A percentile compares a stretch with the other conserved stretches of the same genome.
phyloP scores from a whole-genome alignment of 805 yeast species.

The Ogataea nitratoaversa region DNA sequence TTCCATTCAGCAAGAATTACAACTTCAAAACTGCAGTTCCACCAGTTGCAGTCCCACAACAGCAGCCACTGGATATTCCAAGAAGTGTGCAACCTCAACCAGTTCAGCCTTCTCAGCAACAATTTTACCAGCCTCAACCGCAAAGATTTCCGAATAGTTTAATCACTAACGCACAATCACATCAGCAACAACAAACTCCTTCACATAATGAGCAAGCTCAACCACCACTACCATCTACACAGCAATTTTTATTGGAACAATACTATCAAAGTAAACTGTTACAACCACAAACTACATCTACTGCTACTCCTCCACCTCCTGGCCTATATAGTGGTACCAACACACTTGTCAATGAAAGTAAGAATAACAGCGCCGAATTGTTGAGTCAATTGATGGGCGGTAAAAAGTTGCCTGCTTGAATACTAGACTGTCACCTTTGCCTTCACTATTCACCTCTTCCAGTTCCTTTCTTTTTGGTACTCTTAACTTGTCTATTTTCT shows the following conservation, averaged over 20 bases:
- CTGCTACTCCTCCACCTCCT: slow-evolving; percentile 70
- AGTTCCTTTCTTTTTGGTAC: too few species aligned
- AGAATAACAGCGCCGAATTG: slow-evolving; percentile 52
- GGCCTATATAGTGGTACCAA: slow-evolving; percentile 43
- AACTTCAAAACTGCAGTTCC: slow-evolving; percentile 21
- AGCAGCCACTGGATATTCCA: slow-evolving; percentile 1
- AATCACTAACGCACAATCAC: slow-evolving; percentile 22
- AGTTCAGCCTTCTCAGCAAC: slow-evolving; percentile 27
- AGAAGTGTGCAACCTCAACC: not conserved
- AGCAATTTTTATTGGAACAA: slow-evolving; percentile 29
- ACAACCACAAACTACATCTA: slow-evolving; percentile 16
- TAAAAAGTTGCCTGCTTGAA: slow-evolving; percentile 32
- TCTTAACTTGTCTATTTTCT: too few species aligned
- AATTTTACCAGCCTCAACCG: slow-evolving; percentile 29
- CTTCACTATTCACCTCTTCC: too few species aligned
- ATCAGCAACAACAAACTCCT: slow-evolving; percentile 28
- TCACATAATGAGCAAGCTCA: slow-evolving; percentile 30
- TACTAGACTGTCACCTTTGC: not conserved
- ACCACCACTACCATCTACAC: slow-evolving; percentile 27
- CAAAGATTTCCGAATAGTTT: slow-evolving; percentile 23
- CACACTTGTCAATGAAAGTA: slow-evolving; percentile 4
- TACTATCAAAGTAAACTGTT: slow-evolving; percentile 22
- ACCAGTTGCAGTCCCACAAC: slow-evolving; percentile 4
- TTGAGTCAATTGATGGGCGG: slow-evolving; percentile 84
- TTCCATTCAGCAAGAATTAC: slow-evolving; percentile 32